These are phyloP conservation scores for Pyrenula massariospora DNA, from an alignment of 495 filamentous ascomycete species.

Conservation along the genomic window DNA sequence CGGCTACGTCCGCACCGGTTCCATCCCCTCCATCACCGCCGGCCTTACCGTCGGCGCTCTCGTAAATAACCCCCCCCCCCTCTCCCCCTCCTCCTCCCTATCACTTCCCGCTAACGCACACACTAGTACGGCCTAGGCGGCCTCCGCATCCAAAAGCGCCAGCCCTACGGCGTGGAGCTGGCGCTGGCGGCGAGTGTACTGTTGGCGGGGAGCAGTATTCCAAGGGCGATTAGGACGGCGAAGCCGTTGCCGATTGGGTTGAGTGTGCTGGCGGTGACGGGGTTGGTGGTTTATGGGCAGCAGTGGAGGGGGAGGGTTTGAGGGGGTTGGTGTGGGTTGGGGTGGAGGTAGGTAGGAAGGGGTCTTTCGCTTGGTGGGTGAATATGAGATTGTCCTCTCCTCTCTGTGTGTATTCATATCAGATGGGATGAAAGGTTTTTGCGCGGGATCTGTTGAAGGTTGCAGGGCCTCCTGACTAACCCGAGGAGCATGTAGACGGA, in stretches of 20 bases:
- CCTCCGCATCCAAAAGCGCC: slow-evolving; percentile 49
- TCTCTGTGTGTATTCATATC: too few species aligned
- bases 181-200: slow-evolving; percentile 69
- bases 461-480: too few species aligned
- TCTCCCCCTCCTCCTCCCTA: slow-evolving; percentile 9
- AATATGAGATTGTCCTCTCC: too few species aligned
- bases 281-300: slow-evolving; percentile 56
- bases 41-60: slow-evolving; percentile 69
- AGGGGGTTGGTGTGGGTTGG: too few species aligned
- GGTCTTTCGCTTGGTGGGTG: too few species aligned
- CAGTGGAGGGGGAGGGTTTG: slow-evolving; percentile 16
- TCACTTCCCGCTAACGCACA: not conserved
- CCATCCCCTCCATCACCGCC: slow-evolving; percentile 72
- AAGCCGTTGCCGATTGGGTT: slow-evolving; percentile 70
- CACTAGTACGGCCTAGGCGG: slow-evolving; percentile 55
- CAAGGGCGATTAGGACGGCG: slow-evolving; percentile 64
- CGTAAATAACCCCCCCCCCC: slow-evolving; percentile 25
- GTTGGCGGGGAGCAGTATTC: slow-evolving; percentile 70
- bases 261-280: slow-evolving; percentile 52
- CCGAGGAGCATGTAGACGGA: too few species aligned
- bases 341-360: too few species aligned
- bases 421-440: too few species aligned
- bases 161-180: slow-evolving; percentile 63
- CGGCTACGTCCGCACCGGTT: slow-evolving; percentile 74
- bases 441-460: too few species aligned